Evolutionary conservation across 2,329 filamentous ascomycete species (phyloP).

Genomic region (Paramyrothecium roridum): DNA sequence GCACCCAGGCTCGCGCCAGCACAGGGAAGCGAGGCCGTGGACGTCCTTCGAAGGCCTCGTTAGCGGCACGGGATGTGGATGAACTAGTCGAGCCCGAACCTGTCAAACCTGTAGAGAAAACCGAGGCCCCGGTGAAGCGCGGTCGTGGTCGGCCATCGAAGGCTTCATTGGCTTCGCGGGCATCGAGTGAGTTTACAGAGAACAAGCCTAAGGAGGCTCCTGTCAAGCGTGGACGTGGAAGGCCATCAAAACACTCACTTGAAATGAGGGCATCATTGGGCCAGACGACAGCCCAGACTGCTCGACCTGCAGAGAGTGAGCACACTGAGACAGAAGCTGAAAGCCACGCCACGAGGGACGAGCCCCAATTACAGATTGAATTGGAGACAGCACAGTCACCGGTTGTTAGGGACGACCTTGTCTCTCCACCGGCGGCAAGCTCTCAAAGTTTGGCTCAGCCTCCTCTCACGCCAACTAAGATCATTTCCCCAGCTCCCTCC

Average conservation of each 20-base stretch:
- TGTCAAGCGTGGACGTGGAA: conserved; percentile 23
- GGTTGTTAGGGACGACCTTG: background rate
- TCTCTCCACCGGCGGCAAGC: conserved; percentile 13
- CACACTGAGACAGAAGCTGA: background rate
- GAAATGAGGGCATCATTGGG: conserved; percentile 18
- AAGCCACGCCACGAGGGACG: background rate
- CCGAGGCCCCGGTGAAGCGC: conserved; percentile 19
- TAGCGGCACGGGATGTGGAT: conserved; percentile 19
- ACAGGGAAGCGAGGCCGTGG: conserved; percentile 22
- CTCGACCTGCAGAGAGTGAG: too few species aligned
- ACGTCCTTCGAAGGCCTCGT: conserved; percentile 24
- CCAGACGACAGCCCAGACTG: background rate
- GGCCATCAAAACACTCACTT: conserved; percentile 26
- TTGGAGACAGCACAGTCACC: background rate
- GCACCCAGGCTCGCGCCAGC: conserved; percentile 12
- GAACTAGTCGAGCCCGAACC: conserved; percentile 19
- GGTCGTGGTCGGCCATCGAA: conserved; percentile 27
- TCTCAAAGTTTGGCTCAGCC: conserved; percentile 17
- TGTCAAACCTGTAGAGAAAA: conserved; percentile 10
- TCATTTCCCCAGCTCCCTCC: conserved; percentile 41
- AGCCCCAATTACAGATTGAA: background rate
- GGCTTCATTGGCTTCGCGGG: conserved; percentile 20
- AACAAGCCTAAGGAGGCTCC: conserved; percentile 16
- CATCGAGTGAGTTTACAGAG: conserved; percentile 15
- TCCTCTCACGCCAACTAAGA: conserved; percentile 40